Evolutionary conservation across 306 rosid species (phyloP).

Genomic region (Echinosophora koreensis): DNA sequence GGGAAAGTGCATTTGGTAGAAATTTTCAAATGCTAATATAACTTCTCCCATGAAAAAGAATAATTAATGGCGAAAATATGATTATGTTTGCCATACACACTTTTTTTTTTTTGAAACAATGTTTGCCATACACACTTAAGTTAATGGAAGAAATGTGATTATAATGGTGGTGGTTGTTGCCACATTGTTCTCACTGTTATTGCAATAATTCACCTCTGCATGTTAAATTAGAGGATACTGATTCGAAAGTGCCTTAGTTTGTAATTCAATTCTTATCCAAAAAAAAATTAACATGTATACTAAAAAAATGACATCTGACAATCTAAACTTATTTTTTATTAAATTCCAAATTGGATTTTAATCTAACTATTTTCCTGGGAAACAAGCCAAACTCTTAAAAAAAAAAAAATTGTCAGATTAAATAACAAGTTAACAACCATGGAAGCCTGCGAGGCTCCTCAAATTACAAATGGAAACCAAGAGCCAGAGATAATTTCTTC

Average conservation of each 20-base stretch:
- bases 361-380: too few relatives aligned
- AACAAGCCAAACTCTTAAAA: too few relatives aligned
- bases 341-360: too few relatives aligned
- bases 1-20: slow-evolving; percentile 23
- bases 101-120: too few relatives aligned
- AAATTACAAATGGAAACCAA: too few relatives aligned
- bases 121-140: slow-evolving; percentile 50
- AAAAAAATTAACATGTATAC: not conserved
- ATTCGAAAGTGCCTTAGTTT: not conserved
- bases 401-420: too few relatives aligned
- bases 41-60: slow-evolving; percentile 40
- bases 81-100: slow-evolving; percentile 53
- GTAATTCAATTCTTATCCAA: not conserved
- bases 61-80: slow-evolving; percentile 48
- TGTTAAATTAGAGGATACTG: not conserved
- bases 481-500: too few relatives aligned
- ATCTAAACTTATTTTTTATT: too few relatives aligned
- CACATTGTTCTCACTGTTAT: slow-evolving; percentile 44
- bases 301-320: too few relatives aligned
- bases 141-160: slow-evolving; percentile 46
- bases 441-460: too few relatives aligned
- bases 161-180: slow-evolving; percentile 42
- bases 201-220: not conserved
- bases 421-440: too few relatives aligned
- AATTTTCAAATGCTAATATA: slow-evolving; percentile 45